These are phyloP conservation scores for Paradendryphiella salina DNA, from an alignment of 2,329 filamentous ascomycete species.

Conservation along the genomic window DNA sequence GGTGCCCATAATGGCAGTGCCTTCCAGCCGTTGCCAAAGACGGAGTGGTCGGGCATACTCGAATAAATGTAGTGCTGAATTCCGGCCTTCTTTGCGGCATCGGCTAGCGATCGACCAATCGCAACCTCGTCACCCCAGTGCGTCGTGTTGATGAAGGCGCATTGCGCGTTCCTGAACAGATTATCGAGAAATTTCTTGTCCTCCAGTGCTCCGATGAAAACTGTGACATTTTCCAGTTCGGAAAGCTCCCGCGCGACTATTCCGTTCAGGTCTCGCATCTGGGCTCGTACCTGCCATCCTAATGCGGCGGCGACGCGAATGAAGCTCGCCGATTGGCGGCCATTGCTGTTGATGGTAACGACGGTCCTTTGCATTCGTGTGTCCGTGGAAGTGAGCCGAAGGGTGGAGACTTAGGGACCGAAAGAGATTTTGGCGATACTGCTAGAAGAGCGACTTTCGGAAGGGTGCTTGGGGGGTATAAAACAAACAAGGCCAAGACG, in stretches of 20 bases:
- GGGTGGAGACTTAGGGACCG: slow-evolving; percentile 1
- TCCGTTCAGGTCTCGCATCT: slow-evolving; percentile 83
- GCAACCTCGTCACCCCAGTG: slow-evolving; percentile 94
- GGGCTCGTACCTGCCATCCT: slow-evolving; percentile 89
- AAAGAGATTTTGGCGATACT: slow-evolving; percentile 1
- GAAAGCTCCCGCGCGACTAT: slow-evolving; percentile 86
- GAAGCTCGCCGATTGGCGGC: slow-evolving; percentile 91
- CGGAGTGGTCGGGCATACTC: slow-evolving; percentile 92
- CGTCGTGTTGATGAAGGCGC: slow-evolving; percentile 97
- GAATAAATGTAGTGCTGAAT: slow-evolving; percentile 95
- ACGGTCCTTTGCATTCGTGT: slow-evolving; percentile 63
- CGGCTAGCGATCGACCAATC: slow-evolving; percentile 84
- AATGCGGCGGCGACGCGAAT: slow-evolving; percentile 92
- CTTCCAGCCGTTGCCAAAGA: slow-evolving; percentile 76
- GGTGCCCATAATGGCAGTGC: slow-evolving; percentile 86
- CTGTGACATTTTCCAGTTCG: slow-evolving; percentile 77
- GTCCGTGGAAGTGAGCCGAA: slow-evolving; percentile 8
- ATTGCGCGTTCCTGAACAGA: slow-evolving; percentile 80
- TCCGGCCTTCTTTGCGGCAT: slow-evolving; percentile 81
- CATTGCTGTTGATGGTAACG: slow-evolving; percentile 92
- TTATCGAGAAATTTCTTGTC: slow-evolving; percentile 76
- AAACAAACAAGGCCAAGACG: slow-evolving; percentile 24
- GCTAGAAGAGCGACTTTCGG: slow-evolving; percentile 23
- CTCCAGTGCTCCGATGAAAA: slow-evolving; percentile 66
- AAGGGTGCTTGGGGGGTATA: slow-evolving; percentile 27